Evolutionary conservation across 1,139 yeast species (phyloP), one percentile per base, ranked within the genome.

Genomic region (Tardiomyces digboiensis): DNA sequence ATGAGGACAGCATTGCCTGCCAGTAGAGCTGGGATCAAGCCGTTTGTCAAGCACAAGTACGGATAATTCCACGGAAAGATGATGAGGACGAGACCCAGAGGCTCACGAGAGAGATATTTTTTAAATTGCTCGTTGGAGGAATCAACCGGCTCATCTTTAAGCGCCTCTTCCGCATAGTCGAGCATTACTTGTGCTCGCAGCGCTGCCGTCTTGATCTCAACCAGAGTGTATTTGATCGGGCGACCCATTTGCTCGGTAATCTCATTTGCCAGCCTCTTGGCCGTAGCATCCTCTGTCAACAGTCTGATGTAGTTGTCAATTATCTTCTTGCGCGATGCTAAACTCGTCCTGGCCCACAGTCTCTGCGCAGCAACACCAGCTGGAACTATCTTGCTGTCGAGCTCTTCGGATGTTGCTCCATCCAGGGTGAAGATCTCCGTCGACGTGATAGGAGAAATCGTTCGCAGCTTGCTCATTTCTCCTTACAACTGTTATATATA

Each of bases 31-130:
- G 95, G 94, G 44, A 85, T 86, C 46, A 85, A 69, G 56, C 85
- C 84, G 85, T 91, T 84, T 38, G 86, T 72, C 66, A 82, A 73
- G 78, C 84, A 81, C 64, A 82, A 71, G 56, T 83, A 70, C 44
- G 95, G 94, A 72, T 83, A 84, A 65, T 84, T 84, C 93, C 94
- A 85, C 45, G 95, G 94, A 58, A 84, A 82, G 52, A 86, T 82
- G 62, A 82, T 85, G 43, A 88, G 87, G 61, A 85, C 80, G 40
- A 82, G 89, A 55, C 94, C 94, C 50, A 77, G 68, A 46, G 88
- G 87, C 59, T 80, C 87, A 39, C 54, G 72, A 44, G 73, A 64
- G 21, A 80, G 71, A 66, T 78, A 84, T 46, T 62, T 60, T 19
- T 55, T 58, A 54, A 64, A 60, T 36, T 52, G 51, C n/a, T 50